Evolutionary conservation across 1,139 yeast species (phyloP), one percentile per base, ranked within the genome.

Genomic region (Sugiyamaella paludigena): DNA sequence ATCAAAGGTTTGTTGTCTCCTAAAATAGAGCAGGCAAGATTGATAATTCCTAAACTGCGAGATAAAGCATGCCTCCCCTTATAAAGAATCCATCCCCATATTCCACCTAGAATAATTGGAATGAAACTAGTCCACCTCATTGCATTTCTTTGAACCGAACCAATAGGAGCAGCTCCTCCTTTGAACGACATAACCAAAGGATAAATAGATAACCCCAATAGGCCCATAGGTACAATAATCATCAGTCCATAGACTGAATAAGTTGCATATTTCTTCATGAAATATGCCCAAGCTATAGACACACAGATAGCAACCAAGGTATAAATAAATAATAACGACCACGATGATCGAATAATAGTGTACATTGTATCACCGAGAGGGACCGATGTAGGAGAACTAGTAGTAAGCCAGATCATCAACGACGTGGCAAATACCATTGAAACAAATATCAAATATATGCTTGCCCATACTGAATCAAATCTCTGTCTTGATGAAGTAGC

Each of bases 41-140:
- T 43, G 27, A 43, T 43, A 4, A 43, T 43, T 19, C 47, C 47
- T 11, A 43, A 33, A 9, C 73, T 69, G 15, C 67, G 59, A n/a
- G 63, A 65, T 11, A 70, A 56, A 7, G 61, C 62, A 13, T 58
- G 58, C 16, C 71, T 58, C 30, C 67, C 60, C 29, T 62, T 59
- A 45, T 70, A 69, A 13, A 70, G 58, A 11, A 66, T 54, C 48
- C 53, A 57, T 2, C 62, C 50, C 75, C 75, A 71, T 30, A 58
- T 45, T 3, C 44, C 59, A 2, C 70, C 73, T 7, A 64, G 51
- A 6, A 56, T 54, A 19, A 68, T 53, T 30, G 71, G 72, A 3
- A 63, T 51, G 11, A 70, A 50, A 9, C 70, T 61, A 7, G 66
- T 56, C 65, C 70, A 62, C 19, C 75, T 60, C 71, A 71, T 63